Evolutionary conservation across 495 filamentous ascomycete genomes (phyloP), one percentile per base, ranked within the genome.

Genomic region (Filosporella fistucella): DNA sequence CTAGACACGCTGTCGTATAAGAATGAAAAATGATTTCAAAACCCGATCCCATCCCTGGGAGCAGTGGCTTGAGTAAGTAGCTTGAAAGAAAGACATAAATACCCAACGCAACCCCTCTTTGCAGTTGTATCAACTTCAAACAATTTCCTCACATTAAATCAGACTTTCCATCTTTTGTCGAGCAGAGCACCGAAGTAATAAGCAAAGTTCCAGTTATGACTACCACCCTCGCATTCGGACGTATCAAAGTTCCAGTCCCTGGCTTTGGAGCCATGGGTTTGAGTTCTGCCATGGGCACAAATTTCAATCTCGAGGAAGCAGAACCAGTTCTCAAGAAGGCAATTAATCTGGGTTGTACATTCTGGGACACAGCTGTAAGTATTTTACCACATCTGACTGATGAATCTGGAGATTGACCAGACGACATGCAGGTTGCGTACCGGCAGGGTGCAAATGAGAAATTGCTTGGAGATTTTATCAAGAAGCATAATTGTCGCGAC

Each of bases 321-420:
- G 72, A 76, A 36, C 72, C 72, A 22, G 71, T 76, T 0, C 54
- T 76, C 1, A 45, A 72, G 34, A 74, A 73, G 48, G 72, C 71
- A 0, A 67, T 76, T 46, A 70, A 76, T 37, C 47, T 76, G 6
- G 71, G 71, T 9, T 76, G 71, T 38, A 76, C 70, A 4, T 76
- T 76, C 55, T 76, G 72, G 72, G 72, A 76, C 46, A 75, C 71
- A 28, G 72, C 72, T 34, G 71, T 70, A 49, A n/a, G 44, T n/a
- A n/a, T n/a, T n/a, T n/a, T n/a, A n/a, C n/a, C n/a, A n/a, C n/a
- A n/a, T n/a, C 38, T 37, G 17, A 36, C 12, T 29, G 9, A 7
- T 3, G 3, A 28, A 4, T 28, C 14, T 16, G 11, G 10, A 16
- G n/a, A 16, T 17, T 35, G n/a, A 35, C 18, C 6, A 8, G 33